Percentiles rank a stretch among this genome's conserved stretches.
Evolutionary conservation across 306 rosid genomes (phyloP).

Genomic region (Quercus dentata): DNA sequence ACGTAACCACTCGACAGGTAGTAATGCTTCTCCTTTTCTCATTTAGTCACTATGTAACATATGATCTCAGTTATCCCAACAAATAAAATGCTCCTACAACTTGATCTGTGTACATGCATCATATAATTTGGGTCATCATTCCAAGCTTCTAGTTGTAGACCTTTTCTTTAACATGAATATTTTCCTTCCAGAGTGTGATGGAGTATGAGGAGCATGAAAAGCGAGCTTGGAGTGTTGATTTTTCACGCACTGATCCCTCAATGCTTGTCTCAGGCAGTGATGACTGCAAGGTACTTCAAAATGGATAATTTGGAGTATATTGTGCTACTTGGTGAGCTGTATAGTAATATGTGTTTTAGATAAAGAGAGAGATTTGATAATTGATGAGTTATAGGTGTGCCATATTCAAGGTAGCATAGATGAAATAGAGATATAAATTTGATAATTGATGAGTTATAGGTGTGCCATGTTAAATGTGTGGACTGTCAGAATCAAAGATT

Average conservation of each 20-base stretch:
- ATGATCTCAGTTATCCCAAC: neutral
- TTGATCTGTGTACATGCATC: neutral
- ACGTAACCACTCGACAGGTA: slow-evolving; percentile 88
- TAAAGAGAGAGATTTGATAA: neutral
- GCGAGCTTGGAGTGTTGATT: slow-evolving; percentile 99
- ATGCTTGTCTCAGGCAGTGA: slow-evolving; percentile 97
- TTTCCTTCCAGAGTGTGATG: slow-evolving; percentile 76
- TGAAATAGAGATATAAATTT: neutral
- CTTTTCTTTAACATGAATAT: neutral
- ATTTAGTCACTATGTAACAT: neutral
- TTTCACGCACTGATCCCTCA: slow-evolving; percentile 92
- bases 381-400: neutral
- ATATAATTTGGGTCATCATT: neutral
- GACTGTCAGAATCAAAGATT: neutral
- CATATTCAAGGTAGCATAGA: neutral
- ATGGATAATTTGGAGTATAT: slow-evolving; percentile 10
- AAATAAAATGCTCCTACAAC: neutral
- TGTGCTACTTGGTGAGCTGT: neutral
- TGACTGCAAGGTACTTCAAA: slow-evolving; percentile 80
- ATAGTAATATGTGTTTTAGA: neutral
- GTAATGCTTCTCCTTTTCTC: neutral
- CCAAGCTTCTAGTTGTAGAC: neutral
- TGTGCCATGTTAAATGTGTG: neutral
- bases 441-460: neutral
- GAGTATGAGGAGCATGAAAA: slow-evolving; percentile 99